A percentile compares a stretch with the other conserved stretches of the same genome.
These are phyloP conservation scores for Chalaropsis thielavioides DNA, from an alignment of 2,329 filamentous ascomycete species.

Conservation along the genomic window DNA sequence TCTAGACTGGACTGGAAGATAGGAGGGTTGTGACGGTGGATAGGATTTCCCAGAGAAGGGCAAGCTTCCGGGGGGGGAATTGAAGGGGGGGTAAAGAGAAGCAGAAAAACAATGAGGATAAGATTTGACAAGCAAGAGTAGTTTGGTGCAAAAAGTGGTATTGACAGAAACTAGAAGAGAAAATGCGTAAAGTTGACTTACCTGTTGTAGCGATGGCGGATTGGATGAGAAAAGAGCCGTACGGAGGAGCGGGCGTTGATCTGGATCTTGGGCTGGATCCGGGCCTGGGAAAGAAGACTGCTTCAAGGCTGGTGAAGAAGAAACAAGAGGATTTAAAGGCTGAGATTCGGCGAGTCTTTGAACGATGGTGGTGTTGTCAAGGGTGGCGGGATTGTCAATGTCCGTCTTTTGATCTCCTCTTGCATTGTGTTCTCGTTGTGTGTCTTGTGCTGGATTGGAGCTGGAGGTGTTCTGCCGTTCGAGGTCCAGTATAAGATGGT, in stretches of 20 bases:
- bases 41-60: not conserved
- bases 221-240: not conserved
- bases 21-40: not conserved
- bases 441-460: not conserved
- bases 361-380: not conserved
- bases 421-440: not conserved
- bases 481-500: not conserved
- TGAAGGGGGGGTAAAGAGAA: not conserved
- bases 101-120: not conserved
- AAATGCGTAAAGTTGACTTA: not conserved
- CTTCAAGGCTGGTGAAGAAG: not conserved
- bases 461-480: not conserved
- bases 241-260: not conserved
- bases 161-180: not conserved
- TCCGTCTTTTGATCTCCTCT: not conserved
- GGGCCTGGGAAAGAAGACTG: not conserved
- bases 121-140: not conserved
- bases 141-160: not conserved
- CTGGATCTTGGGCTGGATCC: not conserved
- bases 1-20: not conserved
- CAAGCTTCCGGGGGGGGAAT: not conserved
- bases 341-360: not conserved
- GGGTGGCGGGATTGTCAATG: not conserved
- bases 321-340: not conserved
- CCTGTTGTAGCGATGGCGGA: not conserved